Conservation (phyloP, 164 flowering plant species). For the Vitis rupestris region DNA sequence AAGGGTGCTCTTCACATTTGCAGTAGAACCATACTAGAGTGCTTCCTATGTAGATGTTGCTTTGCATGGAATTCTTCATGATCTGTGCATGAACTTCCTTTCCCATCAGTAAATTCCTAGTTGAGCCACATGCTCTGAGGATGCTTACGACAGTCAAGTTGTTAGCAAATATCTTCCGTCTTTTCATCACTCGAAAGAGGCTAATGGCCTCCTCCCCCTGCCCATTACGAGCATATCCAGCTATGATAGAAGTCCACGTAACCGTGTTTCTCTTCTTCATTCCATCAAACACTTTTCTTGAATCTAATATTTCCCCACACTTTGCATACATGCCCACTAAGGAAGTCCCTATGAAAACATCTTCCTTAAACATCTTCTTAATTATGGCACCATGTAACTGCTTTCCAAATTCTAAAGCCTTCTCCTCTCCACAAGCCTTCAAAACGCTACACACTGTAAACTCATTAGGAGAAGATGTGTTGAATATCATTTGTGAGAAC, state of each 20-base stretch:
- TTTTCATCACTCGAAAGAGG: constrained; percentile 65
- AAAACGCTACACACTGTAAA: constrained; percentile 64
- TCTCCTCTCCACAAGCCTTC: constrained; percentile 76
- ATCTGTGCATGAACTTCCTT: constrained; percentile 82
- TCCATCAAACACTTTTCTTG: constrained; percentile 54
- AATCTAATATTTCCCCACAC: constrained; percentile 56
- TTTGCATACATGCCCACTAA: constrained; percentile 76
- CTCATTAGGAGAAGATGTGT: constrained; percentile 60
- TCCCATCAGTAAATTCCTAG: constrained; percentile 46
- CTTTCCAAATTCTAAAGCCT: constrained; percentile 56
- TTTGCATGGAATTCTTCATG: constrained; percentile 44
- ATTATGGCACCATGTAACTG: constrained; percentile 64
- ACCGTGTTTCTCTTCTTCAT: constrained; percentile 71
- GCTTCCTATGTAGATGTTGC: constrained; percentile 56
- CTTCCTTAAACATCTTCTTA: constrained; percentile 54
- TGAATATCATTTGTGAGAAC: constrained; percentile 50
- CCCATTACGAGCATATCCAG: constrained; percentile 75
- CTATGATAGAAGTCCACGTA: constrained; percentile 87
- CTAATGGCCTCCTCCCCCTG: constrained; percentile 70
- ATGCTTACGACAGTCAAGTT: constrained; percentile 68
- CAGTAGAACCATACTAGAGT: constrained; percentile 88
- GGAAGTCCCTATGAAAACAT: constrained; percentile 72
- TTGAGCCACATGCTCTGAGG: constrained; percentile 73
- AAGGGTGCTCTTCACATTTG: constrained; percentile 46
- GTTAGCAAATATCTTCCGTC: constrained; percentile 53